These are phyloP conservation scores for Flaveria ramosissima DNA, from an alignment of 129 eudicot genomes.

Conservation along the genomic window DNA sequence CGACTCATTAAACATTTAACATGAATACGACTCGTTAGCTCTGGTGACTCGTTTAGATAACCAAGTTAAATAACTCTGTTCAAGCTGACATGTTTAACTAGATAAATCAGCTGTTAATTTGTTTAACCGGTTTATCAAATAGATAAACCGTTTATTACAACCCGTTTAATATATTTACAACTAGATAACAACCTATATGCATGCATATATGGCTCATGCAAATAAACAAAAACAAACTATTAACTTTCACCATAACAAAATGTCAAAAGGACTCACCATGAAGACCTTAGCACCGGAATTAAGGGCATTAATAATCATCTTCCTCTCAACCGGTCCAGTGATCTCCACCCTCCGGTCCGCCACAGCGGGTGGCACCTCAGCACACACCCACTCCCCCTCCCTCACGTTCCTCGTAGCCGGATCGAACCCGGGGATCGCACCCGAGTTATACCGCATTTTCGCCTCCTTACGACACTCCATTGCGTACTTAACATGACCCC, in stretches of 20 bases:
- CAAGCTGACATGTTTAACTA: no score
- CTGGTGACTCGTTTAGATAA: no score
- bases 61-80: no score
- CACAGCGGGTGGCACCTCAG: conserved; percentile 70
- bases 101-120: no score
- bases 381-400: conserved; percentile 82
- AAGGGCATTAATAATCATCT: conserved; percentile 92
- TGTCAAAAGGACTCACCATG: conserved; percentile 63
- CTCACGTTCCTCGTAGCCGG: conserved; percentile 72
- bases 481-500: conserved; percentile 72
- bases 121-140: no score
- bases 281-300: conserved; percentile 94
- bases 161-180: no score
- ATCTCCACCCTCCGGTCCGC: conserved; percentile 92
- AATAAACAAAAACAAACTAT: no score
- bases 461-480: conserved; percentile 92
- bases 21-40: no score
- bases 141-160: no score
- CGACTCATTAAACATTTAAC: no score
- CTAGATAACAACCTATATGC: no score
- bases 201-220: conserved; percentile 15
- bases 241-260: no score
- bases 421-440: conserved; percentile 80
- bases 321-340: conserved; percentile 92
- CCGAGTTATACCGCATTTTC: conserved; percentile 59